These are phyloP conservation scores for Xylogone sp. DNA, from an alignment of 2,329 filamentous ascomycete genomes.

Conservation along the genomic window DNA sequence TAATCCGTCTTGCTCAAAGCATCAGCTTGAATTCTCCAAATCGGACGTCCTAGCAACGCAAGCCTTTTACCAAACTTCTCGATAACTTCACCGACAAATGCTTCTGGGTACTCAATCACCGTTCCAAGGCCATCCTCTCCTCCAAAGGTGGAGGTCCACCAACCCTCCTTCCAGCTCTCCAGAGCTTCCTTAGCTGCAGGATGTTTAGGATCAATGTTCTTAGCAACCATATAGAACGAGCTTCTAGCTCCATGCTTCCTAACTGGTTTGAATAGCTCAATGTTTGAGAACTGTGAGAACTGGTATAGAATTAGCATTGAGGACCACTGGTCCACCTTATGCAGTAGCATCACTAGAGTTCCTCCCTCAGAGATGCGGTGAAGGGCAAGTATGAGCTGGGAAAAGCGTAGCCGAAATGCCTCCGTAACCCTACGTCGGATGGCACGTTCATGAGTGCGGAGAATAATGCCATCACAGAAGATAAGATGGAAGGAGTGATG, in stretches of 20 bases:
- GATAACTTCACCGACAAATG: conserved; percentile 9
- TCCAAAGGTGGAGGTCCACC: conserved; percentile 19
- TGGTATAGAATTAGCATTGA: conserved; percentile 15
- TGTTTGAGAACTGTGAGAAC: conserved; percentile 17
- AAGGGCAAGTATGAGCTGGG: conserved; percentile 21
- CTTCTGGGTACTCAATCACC: conserved; percentile 4
- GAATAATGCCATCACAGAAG: conserved; percentile 22
- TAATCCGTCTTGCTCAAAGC: conserved; percentile 9
- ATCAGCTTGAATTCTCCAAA: conserved; percentile 19
- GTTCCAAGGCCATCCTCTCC: conserved; percentile 10
- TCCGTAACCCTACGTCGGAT: conserved; percentile 7
- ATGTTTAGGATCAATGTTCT: conserved; percentile 11
- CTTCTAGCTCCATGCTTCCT: conserved; percentile 14
- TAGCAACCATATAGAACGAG: conserved; percentile 24
- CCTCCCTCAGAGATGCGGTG: conserved; percentile 11
- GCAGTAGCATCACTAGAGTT: conserved; percentile 20
- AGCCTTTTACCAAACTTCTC: conserved; percentile 14
- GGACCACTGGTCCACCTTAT: conserved; percentile 18
- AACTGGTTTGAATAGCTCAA: conserved; percentile 20
- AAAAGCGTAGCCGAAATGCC: conserved; percentile 11
- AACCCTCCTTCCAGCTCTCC: conserved; percentile 16
- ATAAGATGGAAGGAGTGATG: conserved; percentile 19
- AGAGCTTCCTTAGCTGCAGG: conserved; percentile 10
- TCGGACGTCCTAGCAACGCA: conserved; percentile 9
- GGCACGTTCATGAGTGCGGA: conserved; percentile 20